Percentiles rank a stretch among this genome's conserved stretches.
Conservation (phyloP, 164 flowering plant genomes). For the Liquidambar formosana region DNA sequence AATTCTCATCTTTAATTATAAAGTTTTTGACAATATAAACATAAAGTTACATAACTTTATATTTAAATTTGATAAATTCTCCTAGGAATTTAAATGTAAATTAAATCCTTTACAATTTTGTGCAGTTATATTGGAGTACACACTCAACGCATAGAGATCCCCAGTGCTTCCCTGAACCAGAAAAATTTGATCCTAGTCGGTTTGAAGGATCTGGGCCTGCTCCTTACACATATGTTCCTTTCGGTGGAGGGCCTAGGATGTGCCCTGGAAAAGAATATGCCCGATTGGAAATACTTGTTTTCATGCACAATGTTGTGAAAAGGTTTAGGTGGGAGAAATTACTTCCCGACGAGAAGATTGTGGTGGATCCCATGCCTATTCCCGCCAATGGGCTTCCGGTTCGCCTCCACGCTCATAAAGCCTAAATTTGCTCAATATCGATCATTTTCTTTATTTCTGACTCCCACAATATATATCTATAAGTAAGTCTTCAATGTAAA, state of each 20-base stretch:
- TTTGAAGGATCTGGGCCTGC: constrained; percentile 54
- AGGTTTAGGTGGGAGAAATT: constrained; percentile 49
- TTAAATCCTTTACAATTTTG: too few relatives aligned
- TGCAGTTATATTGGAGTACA: constrained; percentile 58
- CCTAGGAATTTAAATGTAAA: too few relatives aligned
- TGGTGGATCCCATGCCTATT: constrained; percentile 43
- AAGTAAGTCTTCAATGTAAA: too few relatives aligned
- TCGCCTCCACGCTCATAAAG: constrained; percentile 38
- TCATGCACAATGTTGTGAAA: constrained; percentile 51
- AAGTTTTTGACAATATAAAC: too few relatives aligned
- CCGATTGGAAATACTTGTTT: constrained; percentile 45
- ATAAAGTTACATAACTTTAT: too few relatives aligned
- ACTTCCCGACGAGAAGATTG: constrained; percentile 40
- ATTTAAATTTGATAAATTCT: too few relatives aligned
- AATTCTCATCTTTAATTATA: too few relatives aligned
- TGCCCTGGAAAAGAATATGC: constrained; percentile 64
- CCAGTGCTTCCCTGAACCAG: constrained; percentile 42
- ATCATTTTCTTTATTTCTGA: too few relatives aligned
- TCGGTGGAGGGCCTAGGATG: constrained; percentile 65
- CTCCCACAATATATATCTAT: background rate
- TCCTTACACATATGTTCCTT: constrained; percentile 58
- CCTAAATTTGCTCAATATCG: background rate
- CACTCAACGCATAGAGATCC: constrained; percentile 44
- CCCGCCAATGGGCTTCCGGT: constrained; percentile 54
- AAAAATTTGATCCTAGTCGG: constrained; percentile 47